phyloP scores from a whole-genome alignment of 192 early-diverging fungal genomes.

The Umbelopsis sp. region DNA sequence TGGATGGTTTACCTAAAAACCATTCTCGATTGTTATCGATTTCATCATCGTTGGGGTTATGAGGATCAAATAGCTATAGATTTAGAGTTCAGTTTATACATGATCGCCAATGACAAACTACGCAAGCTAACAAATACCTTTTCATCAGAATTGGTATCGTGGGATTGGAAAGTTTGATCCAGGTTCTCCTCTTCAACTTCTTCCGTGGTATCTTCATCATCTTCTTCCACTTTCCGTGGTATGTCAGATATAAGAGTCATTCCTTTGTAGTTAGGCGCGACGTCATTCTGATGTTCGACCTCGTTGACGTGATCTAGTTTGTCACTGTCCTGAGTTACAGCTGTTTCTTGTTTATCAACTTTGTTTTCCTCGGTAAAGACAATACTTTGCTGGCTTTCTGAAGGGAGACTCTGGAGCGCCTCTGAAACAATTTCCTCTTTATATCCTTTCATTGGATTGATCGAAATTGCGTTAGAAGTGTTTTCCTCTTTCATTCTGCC shows the following conservation, averaged over 20 bases:
- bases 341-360: background rate
- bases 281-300: background rate
- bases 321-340: background rate
- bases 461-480: background rate
- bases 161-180: background rate
- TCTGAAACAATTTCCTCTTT: background rate
- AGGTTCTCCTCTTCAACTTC: background rate
- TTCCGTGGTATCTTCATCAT: background rate
- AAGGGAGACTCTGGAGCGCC: no score
- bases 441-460: background rate
- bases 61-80: conserved; percentile 42
- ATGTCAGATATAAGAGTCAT: conserved; percentile 7
- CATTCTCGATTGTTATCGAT: conserved; percentile 59
- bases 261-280: background rate
- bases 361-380: no score
- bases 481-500: background rate
- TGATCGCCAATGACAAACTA: background rate
- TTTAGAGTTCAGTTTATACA: no score
- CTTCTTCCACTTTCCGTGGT: background rate
- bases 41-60: conserved; percentile 52
- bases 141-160: background rate
- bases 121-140: background rate
- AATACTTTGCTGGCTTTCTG: no score
- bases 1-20: conserved; percentile 66
- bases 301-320: background rate